Evolutionary conservation across 225 moss, liverwort and hornwort genomes (phyloP).

Genomic region (Polytrichum formosum): DNA sequence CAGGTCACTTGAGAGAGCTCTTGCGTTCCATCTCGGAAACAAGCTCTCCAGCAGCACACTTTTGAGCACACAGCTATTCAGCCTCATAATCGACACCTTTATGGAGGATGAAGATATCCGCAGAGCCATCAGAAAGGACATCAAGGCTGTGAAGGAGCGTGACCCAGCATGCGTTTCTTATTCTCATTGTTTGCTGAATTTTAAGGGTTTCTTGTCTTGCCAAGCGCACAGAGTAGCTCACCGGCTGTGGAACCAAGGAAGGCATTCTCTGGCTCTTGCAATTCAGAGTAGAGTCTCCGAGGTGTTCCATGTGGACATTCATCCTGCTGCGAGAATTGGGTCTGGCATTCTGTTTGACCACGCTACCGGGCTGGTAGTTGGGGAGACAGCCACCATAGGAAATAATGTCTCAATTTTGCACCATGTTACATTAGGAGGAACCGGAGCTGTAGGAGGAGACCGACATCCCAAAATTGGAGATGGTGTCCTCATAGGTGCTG

Average conservation of each 20-base stretch:
- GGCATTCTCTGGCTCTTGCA: conserved; percentile 45
- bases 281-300: conserved; percentile 61
- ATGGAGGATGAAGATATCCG: conserved; percentile 56
- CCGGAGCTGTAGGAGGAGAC: conserved; percentile 44
- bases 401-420: conserved; percentile 69
- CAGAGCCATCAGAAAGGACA: conserved; percentile 48
- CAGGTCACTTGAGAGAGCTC: conserved; percentile 54
- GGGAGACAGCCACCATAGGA: conserved; percentile 56
- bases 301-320: conserved; percentile 66
- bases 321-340: conserved; percentile 62
- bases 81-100: conserved; percentile 55
- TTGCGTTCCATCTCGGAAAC: conserved; percentile 71
- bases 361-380: conserved; percentile 63
- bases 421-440: conserved; percentile 60
- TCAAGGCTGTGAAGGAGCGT: conserved; percentile 52
- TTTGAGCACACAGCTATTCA: conserved; percentile 62
- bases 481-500: conserved; percentile 60
- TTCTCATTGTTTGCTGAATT: conserved; percentile 58
- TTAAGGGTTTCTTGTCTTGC: conserved; percentile 57
- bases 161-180: conserved; percentile 58
- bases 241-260: conserved; percentile 57
- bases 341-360: conserved; percentile 60
- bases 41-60: conserved; percentile 62
- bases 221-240: conserved; percentile 60
- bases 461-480: conserved; percentile 59